Conservation (phyloP, 2,329 filamentous ascomycete genomes). For the Aureobasidium lini region DNA sequence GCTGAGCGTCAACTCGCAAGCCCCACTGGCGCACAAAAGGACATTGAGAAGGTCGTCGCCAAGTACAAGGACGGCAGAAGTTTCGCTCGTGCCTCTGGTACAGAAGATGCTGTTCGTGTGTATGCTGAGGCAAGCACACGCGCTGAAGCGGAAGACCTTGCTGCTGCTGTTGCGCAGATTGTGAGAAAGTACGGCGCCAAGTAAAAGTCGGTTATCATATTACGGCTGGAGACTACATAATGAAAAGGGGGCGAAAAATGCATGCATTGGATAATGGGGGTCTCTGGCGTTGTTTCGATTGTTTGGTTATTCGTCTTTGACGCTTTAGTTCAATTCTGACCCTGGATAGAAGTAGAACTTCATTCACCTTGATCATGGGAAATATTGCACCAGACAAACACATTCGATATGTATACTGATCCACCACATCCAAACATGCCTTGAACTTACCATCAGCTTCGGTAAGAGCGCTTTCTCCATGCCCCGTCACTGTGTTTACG, state of each 20-base stretch:
- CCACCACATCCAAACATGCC: no score
- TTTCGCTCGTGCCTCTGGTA: slow-evolving; percentile 89
- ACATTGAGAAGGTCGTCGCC: slow-evolving; percentile 79
- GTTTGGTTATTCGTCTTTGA: not conserved
- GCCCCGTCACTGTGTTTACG: no score
- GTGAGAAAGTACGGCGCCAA: slow-evolving; percentile 14
- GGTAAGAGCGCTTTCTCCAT: no score
- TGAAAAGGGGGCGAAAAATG: not conserved
- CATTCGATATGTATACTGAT: no score
- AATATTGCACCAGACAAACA: no score
- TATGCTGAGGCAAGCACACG: slow-evolving; percentile 69
- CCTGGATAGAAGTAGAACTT: no score
- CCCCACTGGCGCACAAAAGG: slow-evolving; percentile 69
- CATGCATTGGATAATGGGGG: not conserved
- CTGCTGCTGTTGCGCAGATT: slow-evolving; percentile 14
- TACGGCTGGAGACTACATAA: not conserved
- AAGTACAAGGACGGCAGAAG: slow-evolving; percentile 86
- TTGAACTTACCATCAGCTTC: no score
- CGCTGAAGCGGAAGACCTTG: slow-evolving; percentile 17
- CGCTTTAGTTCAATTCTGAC: no score
- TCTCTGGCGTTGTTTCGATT: not conserved
- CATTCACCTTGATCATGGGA: no score
- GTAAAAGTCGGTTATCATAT: not conserved
- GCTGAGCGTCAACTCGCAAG: slow-evolving; percentile 81
- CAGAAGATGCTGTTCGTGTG: slow-evolving; percentile 90